These are phyloP conservation scores for Coemansia sp. DNA, from an alignment of 192 early-diverging fungal genomes.

Conservation along the genomic window DNA sequence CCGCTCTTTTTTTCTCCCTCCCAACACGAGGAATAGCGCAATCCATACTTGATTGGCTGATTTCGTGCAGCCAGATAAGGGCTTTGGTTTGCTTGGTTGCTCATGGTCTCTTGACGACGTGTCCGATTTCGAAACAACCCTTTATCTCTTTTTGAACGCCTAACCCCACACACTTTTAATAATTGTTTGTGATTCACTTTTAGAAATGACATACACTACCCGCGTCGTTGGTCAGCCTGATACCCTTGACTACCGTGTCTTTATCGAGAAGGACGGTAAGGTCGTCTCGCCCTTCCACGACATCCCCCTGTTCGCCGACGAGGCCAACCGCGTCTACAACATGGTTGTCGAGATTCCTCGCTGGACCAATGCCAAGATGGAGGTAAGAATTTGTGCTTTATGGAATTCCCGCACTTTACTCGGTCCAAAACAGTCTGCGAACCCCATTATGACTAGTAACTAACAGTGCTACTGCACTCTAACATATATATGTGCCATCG, in stretches of 20 bases:
- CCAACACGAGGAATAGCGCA: too few species aligned
- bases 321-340: conserved; percentile 90
- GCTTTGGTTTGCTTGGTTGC: background rate
- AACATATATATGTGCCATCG: background rate
- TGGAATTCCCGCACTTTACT: conserved; percentile 2
- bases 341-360: conserved; percentile 98
- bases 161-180: background rate
- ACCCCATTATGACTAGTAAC: too few species aligned
- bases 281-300: conserved; percentile 96
- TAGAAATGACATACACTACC: conserved; percentile 60
- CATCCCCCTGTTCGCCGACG: conserved; percentile 93
- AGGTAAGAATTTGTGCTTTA: conserved; percentile 48
- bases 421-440: background rate
- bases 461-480: background rate
- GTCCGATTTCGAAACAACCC: background rate
- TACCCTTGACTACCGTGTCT: conserved; percentile 85
- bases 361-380: conserved; percentile 99
- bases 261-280: conserved; percentile 79
- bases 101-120: background rate
- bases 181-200: background rate
- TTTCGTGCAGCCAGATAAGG: too few species aligned
- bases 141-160: background rate
- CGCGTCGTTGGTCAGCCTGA: conserved; percentile 83
- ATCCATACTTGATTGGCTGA: too few species aligned
- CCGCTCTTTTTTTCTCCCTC: too few species aligned